Base-by-base conservation (phyloP, 2,329 filamentous ascomycete genomes). In the Fusarium papillatum region DNA sequence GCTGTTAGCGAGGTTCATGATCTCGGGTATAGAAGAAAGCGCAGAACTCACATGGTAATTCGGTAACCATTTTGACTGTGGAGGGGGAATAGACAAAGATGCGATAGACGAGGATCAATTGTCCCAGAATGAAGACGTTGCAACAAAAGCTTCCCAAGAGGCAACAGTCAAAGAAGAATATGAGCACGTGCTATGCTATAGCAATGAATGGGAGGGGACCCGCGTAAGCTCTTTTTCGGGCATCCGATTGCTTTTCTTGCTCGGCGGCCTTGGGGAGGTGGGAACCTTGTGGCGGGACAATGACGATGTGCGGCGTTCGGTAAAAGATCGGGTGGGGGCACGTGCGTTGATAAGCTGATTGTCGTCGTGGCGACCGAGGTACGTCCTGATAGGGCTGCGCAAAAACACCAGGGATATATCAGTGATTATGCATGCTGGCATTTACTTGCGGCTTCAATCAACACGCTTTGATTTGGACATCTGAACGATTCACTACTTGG, bases 21-120 rank as follows among this genome's bases (percentile, higher is more conserved):
- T 50, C 65, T 68, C 19, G 63, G 26, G 68, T 76, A 64, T 72
- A 69, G 53, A 19, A 16, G 17, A 41, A 63, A 39, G 66, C 63
- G 71, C 43, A 66, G 64, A 80, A 80, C 85, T 84, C 80, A 88
- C 87, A 88, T 79, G 87, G 87, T 76, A 88, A 82, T 81, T 88
- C 87, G 72, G 85, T 82, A 74, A 86, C 85, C 87, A 88, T 88
- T 64, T 78, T 86, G 79, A 14, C 22, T 39, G 16, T 61, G 24
- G 36, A 53, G 19, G 22, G 39, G 60, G 38, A 16, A 26, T 13
- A 16, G 19, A 41, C 19, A 36, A 39, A n/a, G 39, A 14, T 16
- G 46, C 13, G 17, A 63, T 17, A 17, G 8, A 22, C 13, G 38
- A 70, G 19, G 55, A 64, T 48, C n/a, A 70, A 55, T 41, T 64